Conservation (phyloP, 1,139 yeast species). For the Yamadazyma blattariae region DNA sequence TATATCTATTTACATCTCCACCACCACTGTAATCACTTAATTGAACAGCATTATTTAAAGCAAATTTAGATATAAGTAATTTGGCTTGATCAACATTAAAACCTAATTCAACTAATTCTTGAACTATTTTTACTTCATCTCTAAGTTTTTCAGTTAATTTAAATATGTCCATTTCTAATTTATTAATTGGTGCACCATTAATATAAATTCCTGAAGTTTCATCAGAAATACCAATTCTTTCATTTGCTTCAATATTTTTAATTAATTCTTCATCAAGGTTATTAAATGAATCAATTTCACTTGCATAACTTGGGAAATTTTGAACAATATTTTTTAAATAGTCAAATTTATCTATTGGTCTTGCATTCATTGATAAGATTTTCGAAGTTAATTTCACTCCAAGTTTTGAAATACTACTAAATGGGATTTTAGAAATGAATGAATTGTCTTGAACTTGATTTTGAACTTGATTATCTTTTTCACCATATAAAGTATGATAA, state of each 20-base stretch:
- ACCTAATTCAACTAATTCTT: conserved; percentile 32
- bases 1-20: conserved; percentile 38
- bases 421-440: conserved; percentile 37
- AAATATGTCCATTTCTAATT: conserved; percentile 42
- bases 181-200: conserved; percentile 57
- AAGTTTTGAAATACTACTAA: conserved; percentile 15
- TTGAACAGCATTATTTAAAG: conserved; percentile 36
- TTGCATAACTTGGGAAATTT: conserved; percentile 4
- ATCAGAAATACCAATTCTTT: conserved; percentile 30
- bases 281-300: neutral
- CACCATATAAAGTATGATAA: conserved; percentile 56
- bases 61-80: conserved; percentile 42
- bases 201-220: conserved; percentile 54
- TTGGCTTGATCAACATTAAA: conserved; percentile 34
- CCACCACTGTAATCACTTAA: conserved; percentile 37
- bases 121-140: conserved; percentile 33
- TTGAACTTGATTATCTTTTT: conserved; percentile 61
- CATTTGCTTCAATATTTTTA: conserved; percentile 24
- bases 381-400: conserved; percentile 48
- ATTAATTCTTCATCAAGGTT: conserved; percentile 15
- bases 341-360: conserved; percentile 18
- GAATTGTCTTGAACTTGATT: neutral
- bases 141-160: conserved; percentile 32
- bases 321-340: conserved; percentile 28
- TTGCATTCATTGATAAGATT: conserved; percentile 21